phyloP scores from a whole-genome alignment of 1,139 yeast species.

The Maudiozyma humilis region DNA sequence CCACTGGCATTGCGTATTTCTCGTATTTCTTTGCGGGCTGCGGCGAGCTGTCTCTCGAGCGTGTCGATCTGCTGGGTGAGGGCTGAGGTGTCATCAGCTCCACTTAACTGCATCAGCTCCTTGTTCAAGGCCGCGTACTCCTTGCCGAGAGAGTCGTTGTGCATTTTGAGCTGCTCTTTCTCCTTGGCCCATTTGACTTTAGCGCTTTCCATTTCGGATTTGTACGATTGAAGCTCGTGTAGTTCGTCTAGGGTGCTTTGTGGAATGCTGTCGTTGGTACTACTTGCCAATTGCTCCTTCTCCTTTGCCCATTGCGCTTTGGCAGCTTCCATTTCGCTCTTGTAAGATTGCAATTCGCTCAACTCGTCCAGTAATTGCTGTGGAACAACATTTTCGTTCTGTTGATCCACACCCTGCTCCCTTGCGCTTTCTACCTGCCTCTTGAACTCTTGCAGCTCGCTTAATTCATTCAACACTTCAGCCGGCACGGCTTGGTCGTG shows the following conservation, averaged over 20 bases:
- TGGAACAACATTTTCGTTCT: no score
- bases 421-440: no score
- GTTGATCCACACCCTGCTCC: no score
- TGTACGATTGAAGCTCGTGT: slow-evolving; percentile 11
- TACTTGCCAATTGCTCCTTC: neutral
- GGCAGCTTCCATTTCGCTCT: neutral
- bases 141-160: slow-evolving; percentile 24
- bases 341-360: no score
- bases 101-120: slow-evolving; percentile 13
- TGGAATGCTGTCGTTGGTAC: slow-evolving; percentile 4
- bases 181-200: slow-evolving; percentile 26
- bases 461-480: slow-evolving; percentile 1
- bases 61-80: slow-evolving; percentile 5
- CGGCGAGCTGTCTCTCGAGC: slow-evolving; percentile 10
- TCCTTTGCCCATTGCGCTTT: neutral
- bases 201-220: slow-evolving; percentile 13
- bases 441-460: no score
- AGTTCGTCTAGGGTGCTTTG: slow-evolving; percentile 11
- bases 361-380: no score
- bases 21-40: slow-evolving; percentile 8
- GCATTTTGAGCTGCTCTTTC: slow-evolving; percentile 23
- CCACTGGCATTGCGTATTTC: no score
- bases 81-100: neutral
- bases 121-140: slow-evolving; percentile 21
- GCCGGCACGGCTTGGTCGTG: slow-evolving; percentile 6